phyloP scores from a whole-genome alignment of 306 rosid genomes.

The Abrus pulchellus region DNA sequence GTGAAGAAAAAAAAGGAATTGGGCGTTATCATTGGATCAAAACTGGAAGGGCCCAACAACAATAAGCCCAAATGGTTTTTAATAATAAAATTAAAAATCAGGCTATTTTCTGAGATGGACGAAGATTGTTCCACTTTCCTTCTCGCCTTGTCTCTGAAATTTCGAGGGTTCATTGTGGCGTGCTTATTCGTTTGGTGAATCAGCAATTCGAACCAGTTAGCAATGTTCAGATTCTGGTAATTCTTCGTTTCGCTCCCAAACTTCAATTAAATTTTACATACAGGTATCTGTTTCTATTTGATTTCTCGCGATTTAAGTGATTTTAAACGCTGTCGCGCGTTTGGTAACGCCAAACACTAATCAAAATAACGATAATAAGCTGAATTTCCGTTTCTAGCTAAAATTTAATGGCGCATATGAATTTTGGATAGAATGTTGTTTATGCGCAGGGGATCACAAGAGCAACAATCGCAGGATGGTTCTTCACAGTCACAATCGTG shows the following conservation, averaged over 20 bases:
- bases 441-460: conserved; percentile 82
- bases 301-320: neutral
- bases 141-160: conserved; percentile 38
- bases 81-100: neutral
- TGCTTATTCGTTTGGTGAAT: conserved; percentile 8
- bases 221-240: conserved; percentile 93
- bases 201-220: conserved; percentile 37
- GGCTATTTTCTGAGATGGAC: neutral
- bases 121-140: neutral
- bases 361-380: neutral
- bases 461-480: conserved; percentile 71
- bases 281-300: neutral
- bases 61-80: neutral
- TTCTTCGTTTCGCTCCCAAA: neutral
- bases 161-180: conserved; percentile 44
- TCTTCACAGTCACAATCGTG: conserved; percentile 69
- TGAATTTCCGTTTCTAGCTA: neutral
- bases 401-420: neutral
- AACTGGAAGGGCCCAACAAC: neutral
- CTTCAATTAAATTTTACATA: neutral
- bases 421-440: neutral
- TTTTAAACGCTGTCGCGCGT: neutral
- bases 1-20: too few species aligned
- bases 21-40: neutral
- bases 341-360: conserved; percentile 1